Evolutionary conservation across 208 protist species (phyloP), one percentile per base, ranked within the genome.

Genomic region (Acanthamoeba healyi): DNA sequence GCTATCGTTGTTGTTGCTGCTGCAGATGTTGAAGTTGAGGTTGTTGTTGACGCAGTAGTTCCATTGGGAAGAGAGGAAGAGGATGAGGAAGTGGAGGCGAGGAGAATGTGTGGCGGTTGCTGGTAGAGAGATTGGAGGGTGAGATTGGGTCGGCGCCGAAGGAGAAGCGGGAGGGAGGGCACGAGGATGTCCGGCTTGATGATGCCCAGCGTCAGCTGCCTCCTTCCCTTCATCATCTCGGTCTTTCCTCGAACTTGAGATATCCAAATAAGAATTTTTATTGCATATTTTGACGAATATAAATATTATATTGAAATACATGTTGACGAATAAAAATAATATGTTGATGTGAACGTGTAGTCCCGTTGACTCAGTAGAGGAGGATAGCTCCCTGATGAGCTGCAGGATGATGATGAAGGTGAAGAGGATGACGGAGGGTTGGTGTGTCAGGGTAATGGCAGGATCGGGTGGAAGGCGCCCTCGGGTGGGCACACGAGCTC

Each of bases 171-270:
- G 14, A 91, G 58, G 46, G 56, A 72, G 26, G 84, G 56, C 46
- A 91, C 56, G 54, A 91, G 56, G 84, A 91, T 51, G 58, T 91
- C 84, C 34, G 84, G 84, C 34, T 91, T 91, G 84, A 91, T 70
- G 84, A 91, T 63, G 38, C n/a, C 84, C 46, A 91, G 38, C 84
- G 84, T 91, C 2, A 36, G 32, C 36, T 91, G 84, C 84, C 58
- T 54, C 49, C 17, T n/a, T n/a, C n/a, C 5, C 65, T 77, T 77
- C 61, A 67, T 67, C 61, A 19, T 36, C 58, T 9, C 19, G 26
- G 26, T 63, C 56, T 24, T 29, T 2, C 49, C 15, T 54, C 56
- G 17, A 24, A 63, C 10, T 29, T 2, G 24, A n/a, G n/a, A n/a
- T n/a, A n/a, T n/a, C n/a, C n/a, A n/a, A n/a, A 29, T 24, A 10